A percentile compares a stretch with the other conserved stretches of the same genome.
phyloP scores from a whole-genome alignment of 352 stramenopile species.

The Globisporangium recalcitrans region DNA sequence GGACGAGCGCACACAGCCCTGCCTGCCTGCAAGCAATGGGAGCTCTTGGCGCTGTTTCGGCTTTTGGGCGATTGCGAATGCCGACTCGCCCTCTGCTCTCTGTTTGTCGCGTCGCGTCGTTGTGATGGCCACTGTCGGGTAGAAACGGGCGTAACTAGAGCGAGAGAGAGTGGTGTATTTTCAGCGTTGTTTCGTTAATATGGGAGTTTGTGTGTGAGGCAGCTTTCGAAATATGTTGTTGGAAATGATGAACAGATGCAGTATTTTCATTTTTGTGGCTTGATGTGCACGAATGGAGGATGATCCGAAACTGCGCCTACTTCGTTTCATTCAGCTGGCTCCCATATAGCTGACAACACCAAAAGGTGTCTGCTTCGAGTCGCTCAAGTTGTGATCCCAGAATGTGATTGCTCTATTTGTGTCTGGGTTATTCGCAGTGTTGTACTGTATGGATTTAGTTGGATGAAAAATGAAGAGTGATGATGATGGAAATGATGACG shows the following conservation, averaged over 20 bases:
- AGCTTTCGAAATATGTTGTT: background rate
- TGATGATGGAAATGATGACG: slow-evolving; percentile 5
- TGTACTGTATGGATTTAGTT: too few relatives aligned
- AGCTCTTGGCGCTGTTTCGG: background rate
- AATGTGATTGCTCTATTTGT: too few relatives aligned
- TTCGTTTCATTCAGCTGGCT: too few relatives aligned
- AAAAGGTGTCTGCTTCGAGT: too few relatives aligned
- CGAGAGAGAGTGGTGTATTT: background rate
- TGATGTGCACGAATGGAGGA: background rate
- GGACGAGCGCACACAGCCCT: background rate
- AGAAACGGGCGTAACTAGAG: slow-evolving; percentile 8
- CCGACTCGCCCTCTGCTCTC: slow-evolving; percentile 13
- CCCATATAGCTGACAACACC: too few relatives aligned
- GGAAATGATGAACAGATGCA: background rate
- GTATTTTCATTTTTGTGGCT: background rate
- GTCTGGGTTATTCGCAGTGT: too few relatives aligned
- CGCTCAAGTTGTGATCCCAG: too few relatives aligned
- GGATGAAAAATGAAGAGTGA: too few relatives aligned
- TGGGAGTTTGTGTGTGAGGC: background rate
- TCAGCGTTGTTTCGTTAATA: background rate
- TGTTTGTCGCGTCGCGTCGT: slow-evolving; percentile 11
- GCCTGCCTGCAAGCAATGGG: too few relatives aligned
- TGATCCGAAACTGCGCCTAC: too few relatives aligned
- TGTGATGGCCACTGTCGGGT: slow-evolving; percentile 1
- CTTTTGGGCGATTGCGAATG: too few relatives aligned